Evolutionary conservation across 2,329 filamentous ascomycete species (phyloP).

Genomic region (Amphichorda felina): DNA sequence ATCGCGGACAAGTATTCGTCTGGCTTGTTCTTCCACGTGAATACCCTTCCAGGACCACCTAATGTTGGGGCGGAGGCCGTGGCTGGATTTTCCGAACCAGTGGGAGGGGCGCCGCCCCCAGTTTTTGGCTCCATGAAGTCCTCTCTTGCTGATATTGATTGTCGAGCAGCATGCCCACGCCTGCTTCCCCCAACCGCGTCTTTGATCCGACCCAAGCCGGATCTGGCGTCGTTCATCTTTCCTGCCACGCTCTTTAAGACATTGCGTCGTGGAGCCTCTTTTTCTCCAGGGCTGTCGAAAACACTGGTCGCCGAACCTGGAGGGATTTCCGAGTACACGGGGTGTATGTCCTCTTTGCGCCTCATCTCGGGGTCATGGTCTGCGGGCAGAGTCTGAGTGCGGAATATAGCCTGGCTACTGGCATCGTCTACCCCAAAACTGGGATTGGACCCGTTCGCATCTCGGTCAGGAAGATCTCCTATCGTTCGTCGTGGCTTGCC

Average conservation of each 20-base stretch:
- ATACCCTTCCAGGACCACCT: slow-evolving; percentile 27
- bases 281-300: slow-evolving; percentile 36
- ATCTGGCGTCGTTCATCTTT: slow-evolving; percentile 69
- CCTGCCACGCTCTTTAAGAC: slow-evolving; percentile 72
- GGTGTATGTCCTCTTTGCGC: slow-evolving; percentile 31
- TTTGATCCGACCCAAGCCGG: slow-evolving; percentile 74
- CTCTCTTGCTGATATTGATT: slow-evolving; percentile 37
- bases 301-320: slow-evolving; percentile 33
- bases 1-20: slow-evolving; percentile 40
- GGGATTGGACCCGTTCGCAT: slow-evolving; percentile 31
- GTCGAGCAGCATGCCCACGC: slow-evolving; percentile 39
- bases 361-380: slow-evolving; percentile 39
- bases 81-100: background rate
- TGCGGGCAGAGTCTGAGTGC: slow-evolving; percentile 34
- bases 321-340: slow-evolving; percentile 28
- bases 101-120: background rate
- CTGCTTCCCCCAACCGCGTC: slow-evolving; percentile 60
- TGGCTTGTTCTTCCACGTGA: slow-evolving; percentile 54
- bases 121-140: slow-evolving; percentile 21
- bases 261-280: slow-evolving; percentile 47
- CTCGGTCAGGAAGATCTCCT: slow-evolving; percentile 31
- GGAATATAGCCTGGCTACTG: slow-evolving; percentile 19
- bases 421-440: slow-evolving; percentile 44
- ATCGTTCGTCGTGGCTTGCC: slow-evolving; percentile 67
- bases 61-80: slow-evolving; percentile 4